Percentiles rank a stretch among this genome's conserved stretches.
These are phyloP conservation scores for Candida golubevii DNA, from an alignment of 805 yeast species.

Conservation along the genomic window DNA sequence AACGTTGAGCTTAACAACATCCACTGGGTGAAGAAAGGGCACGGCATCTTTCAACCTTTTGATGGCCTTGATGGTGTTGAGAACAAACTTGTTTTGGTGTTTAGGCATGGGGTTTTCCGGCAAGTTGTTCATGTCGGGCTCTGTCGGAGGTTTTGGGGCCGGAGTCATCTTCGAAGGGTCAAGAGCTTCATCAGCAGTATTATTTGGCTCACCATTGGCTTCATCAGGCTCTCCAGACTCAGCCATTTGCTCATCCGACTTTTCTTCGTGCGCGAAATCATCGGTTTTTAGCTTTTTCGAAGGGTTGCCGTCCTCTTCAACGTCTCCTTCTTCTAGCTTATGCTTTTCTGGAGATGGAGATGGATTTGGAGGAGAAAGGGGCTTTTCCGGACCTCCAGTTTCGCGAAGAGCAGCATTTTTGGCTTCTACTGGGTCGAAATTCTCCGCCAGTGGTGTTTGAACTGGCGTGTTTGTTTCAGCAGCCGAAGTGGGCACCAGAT, in stretches of 20 bases:
- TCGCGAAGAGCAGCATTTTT: conserved; percentile 8
- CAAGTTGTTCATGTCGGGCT: conserved; percentile 68
- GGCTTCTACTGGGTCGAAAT: conserved; percentile 21
- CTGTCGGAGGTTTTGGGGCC: conserved; percentile 71
- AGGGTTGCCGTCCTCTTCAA: conserved; percentile 11
- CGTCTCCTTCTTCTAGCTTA: conserved; percentile 26
- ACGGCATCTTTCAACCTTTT: conserved; percentile 88
- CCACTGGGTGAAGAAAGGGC: conserved; percentile 89
- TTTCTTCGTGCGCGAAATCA: neutral
- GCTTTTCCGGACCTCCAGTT: conserved; percentile 28
- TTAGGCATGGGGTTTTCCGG: conserved; percentile 67
- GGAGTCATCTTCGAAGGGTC: conserved; percentile 32
- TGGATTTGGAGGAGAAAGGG: conserved; percentile 43
- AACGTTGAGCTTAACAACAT: conserved; percentile 78
- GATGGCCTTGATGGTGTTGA: conserved; percentile 77
- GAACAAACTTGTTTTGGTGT: conserved; percentile 80
- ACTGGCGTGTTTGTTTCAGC: conserved; percentile 37
- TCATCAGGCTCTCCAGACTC: neutral
- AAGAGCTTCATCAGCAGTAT: neutral
- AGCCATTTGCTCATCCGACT: neutral
- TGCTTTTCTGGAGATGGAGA: conserved; percentile 40
- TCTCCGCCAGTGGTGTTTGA: conserved; percentile 36
- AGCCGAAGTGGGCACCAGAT: conserved; percentile 15
- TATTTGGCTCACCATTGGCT: neutral
- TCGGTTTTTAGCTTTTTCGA: conserved; percentile 21